A percentile compares a stretch with the other conserved stretches of the same genome.
Evolutionary conservation across 768 basidiomycete genomes (phyloP).

Genomic region (Clavaria fumosa): DNA sequence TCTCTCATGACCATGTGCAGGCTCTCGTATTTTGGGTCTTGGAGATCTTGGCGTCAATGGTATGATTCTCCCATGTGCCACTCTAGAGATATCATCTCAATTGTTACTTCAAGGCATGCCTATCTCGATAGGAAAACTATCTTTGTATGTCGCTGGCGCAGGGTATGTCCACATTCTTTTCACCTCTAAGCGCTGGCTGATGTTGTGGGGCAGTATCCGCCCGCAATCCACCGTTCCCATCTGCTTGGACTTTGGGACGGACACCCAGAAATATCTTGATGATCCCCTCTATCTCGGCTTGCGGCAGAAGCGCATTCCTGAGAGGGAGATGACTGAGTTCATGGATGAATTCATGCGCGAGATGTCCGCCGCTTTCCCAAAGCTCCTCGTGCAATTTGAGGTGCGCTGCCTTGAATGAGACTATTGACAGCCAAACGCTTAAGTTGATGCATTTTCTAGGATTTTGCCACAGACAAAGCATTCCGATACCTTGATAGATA

Average conservation of each 20-base stretch:
- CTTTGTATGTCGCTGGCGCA: constrained; percentile 79
- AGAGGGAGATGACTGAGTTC: constrained; percentile 57
- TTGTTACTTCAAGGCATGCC: too few species aligned
- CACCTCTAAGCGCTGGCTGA: constrained; percentile 2
- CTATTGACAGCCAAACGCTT: constrained; percentile 1
- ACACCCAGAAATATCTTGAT: constrained; percentile 61
- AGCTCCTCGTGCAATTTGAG: constrained; percentile 77
- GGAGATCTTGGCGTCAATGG: constrained; percentile 76
- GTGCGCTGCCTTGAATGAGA: constrained; percentile 18
- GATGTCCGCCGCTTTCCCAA: constrained; percentile 60
- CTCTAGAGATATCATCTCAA: too few species aligned
- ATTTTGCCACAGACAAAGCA: constrained; percentile 86
- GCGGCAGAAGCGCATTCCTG: constrained; percentile 49
- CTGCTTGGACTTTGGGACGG: constrained; percentile 79
- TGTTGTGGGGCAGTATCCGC: constrained; percentile 36
- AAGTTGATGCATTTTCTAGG: constrained; percentile 26
- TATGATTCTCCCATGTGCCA: too few species aligned
- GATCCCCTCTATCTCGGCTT: constrained; percentile 87
- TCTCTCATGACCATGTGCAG: constrained; percentile 23
- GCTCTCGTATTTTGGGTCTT: constrained; percentile 78
- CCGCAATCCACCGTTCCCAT: constrained; percentile 71
- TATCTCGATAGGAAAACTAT: constrained; percentile 85
- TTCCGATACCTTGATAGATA: constrained; percentile 73
- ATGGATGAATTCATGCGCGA: constrained; percentile 91
- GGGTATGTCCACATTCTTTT: constrained; percentile 33